Evolutionary conservation across 306 rosid species (phyloP), one percentile per base, ranked within the genome.

Genomic region (Quercus variabilis): DNA sequence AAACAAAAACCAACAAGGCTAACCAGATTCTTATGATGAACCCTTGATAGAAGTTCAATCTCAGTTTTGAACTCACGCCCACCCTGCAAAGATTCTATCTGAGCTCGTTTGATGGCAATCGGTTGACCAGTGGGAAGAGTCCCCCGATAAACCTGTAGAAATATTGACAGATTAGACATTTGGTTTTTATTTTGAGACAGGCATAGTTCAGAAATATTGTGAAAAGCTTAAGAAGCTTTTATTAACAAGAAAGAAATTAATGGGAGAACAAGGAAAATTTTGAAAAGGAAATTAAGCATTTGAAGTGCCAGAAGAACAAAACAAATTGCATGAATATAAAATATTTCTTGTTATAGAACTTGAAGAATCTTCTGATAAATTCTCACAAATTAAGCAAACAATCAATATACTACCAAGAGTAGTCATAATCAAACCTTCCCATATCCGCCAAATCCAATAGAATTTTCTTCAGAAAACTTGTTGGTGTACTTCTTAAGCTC

Each of bases 401-500:
- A 74, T 65, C 49, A 33, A 73, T 64, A 78, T 11, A 25, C 4
- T 35, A 43, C 15, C 71, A 71, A 19, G 54, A 67, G 57, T 3
- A 14, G 26, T 59, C 18, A 58, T 41, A 79, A 54, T 41, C 52
- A 31, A 21, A 92, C 98, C 92, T 92, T 88, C 23, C 96, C 97
- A 73, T 92, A 90, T 17, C 98, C 97, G 5, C 98, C 98, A 28
- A 89, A 79, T 62, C 90, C 90, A 59, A 82, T 73, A 23, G 78
- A 82, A 71, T 84, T 84, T 4, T 74, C 80, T 14, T 26, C 74
- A 13, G 88, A 84, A 55, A 87, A 87, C 35, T 86, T 85, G 73
- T 83, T 89, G 83, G 86, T 90, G 88, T 55, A 86, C 69, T 67
- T 89, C 76, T 78, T 81, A 26, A 94, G 81, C 89, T 94, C 98